These are phyloP conservation scores for Boletus bicolor DNA, from an alignment of 768 basidiomycete genomes.

Conservation along the genomic window DNA sequence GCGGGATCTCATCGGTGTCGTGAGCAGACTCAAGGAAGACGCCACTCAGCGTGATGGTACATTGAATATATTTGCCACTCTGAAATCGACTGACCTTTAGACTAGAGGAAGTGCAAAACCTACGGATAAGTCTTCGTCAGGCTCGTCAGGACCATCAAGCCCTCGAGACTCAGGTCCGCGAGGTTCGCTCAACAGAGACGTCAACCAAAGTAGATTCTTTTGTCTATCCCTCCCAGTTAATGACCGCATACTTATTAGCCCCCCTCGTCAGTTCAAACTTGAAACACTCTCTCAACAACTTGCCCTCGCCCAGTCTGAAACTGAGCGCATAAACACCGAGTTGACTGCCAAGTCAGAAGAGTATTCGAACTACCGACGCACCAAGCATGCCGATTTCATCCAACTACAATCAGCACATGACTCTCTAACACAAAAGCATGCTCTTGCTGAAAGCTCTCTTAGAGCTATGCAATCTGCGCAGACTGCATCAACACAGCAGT, in stretches of 20 bases:
- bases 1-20: slow-evolving; percentile 78
- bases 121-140: slow-evolving; percentile 68
- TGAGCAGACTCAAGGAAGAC: slow-evolving; percentile 81
- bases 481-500: slow-evolving; percentile 65
- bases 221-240: not conserved
- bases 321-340: slow-evolving; percentile 66
- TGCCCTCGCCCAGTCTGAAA: slow-evolving; percentile 71
- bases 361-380: slow-evolving; percentile 76
- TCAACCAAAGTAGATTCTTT: slow-evolving; percentile 59
- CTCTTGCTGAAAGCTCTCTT: slow-evolving; percentile 63
- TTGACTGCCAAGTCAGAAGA: slow-evolving; percentile 74
- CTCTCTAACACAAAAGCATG: slow-evolving; percentile 61
- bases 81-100: not conserved
- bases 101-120: slow-evolving; percentile 67
- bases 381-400: slow-evolving; percentile 75
- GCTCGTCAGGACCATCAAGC: slow-evolving; percentile 69
- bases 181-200: slow-evolving; percentile 71
- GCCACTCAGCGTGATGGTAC: slow-evolving; percentile 70
- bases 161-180: slow-evolving; percentile 65
- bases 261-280: slow-evolving; percentile 67
- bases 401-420: slow-evolving; percentile 78
- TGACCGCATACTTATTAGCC: not conserved
- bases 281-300: slow-evolving; percentile 83
- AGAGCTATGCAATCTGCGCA: slow-evolving; percentile 73
- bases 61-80: slow-evolving; percentile 13